Base-by-base conservation (phyloP, 2,329 filamentous ascomycete genomes). In the Arthrobotrys musiformis region DNA sequence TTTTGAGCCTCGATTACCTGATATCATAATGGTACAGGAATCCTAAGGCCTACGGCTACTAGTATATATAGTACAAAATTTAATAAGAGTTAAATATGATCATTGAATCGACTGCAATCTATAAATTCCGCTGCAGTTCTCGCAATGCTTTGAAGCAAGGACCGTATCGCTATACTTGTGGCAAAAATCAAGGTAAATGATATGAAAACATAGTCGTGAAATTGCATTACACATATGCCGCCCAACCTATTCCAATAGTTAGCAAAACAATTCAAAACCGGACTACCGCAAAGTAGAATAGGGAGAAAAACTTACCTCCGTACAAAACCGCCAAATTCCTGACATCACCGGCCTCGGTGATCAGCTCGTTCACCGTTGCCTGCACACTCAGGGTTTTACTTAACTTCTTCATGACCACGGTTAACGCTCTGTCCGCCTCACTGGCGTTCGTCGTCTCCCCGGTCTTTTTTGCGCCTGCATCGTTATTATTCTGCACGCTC, bases 301-400 rank as follows among this genome's bases (percentile, higher is more conserved):
- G 26, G 6, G 2, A 24, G 7, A 13, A 2, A 33, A 52, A 84
- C 88, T 82, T 85, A 90, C 90, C 91, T 81, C 90, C 91, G 85
- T 94, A 99, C 81, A 99, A 84, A 46, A 97, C 90, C 1, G 95
- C 94, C 81, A 99, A 83, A 82, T 99, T 97, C 80, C 89, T 89
- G 85, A 97, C 94, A 83, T 99, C 95, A 1, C 92, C 94, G 6
- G 95, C 94, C 84, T 97, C 92, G 82, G 97, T 95, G 79, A 99
- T 99, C 79, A 99, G 85, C 82, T 99, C 95, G 82, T 97, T 98
- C 66, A 99, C 95, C 13, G 93, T 97, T 2, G 95, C 96, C 68
- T 92, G 92, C 17, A 97, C 94, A 83, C 94, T 99, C 82, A 99
- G 84, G 1, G 92, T 94, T 86, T 97, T 97, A 79, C 91, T 92